Conservation (phyloP, 139 green algal genomes). For the Protoeuglena noctilucae region DNA sequence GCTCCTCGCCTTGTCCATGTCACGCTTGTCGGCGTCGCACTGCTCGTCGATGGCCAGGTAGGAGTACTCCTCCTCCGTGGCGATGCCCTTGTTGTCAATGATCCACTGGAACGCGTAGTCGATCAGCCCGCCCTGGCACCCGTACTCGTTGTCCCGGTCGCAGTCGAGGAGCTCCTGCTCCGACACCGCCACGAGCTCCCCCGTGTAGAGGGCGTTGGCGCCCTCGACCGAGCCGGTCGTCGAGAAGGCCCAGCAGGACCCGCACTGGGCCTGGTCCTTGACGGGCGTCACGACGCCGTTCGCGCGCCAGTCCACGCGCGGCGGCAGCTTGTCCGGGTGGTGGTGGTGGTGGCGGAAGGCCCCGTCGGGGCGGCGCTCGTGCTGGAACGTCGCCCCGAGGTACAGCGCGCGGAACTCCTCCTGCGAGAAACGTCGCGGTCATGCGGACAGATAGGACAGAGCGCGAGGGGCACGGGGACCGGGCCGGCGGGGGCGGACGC, state of each 20-base stretch:
- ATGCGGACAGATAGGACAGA: too few species aligned
- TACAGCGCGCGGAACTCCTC: slow-evolving; percentile 14
- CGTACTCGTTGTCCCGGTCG: slow-evolving; percentile 42
- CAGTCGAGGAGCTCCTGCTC: slow-evolving; percentile 95
- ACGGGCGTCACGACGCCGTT: slow-evolving; percentile 63
- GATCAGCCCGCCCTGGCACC: slow-evolving; percentile 85
- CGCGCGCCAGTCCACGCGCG: slow-evolving; percentile 62
- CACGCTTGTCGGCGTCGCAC: slow-evolving; percentile 34
- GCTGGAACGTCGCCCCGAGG: slow-evolving; percentile 37
- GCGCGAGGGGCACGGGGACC: too few species aligned
- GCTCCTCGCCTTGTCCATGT: background rate
- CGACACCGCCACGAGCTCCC: slow-evolving; percentile 56
- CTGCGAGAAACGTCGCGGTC: too few species aligned
- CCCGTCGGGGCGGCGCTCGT: slow-evolving; percentile 17
- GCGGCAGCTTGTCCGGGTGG: too few species aligned
- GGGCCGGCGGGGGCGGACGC: too few species aligned
- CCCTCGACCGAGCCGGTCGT: slow-evolving; percentile 83
- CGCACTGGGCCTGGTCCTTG: slow-evolving; percentile 91
- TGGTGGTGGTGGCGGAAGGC: slow-evolving; percentile 21
- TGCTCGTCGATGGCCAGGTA: slow-evolving; percentile 44
- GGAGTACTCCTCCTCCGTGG: slow-evolving; percentile 72
- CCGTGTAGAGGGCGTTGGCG: slow-evolving; percentile 64
- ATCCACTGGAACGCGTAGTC: slow-evolving; percentile 85
- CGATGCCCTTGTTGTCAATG: slow-evolving; percentile 68
- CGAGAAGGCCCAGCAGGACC: slow-evolving; percentile 91